phyloP scores from a whole-genome alignment of 139 green algal genomes.

The Tetratostichococcus sp. region DNA sequence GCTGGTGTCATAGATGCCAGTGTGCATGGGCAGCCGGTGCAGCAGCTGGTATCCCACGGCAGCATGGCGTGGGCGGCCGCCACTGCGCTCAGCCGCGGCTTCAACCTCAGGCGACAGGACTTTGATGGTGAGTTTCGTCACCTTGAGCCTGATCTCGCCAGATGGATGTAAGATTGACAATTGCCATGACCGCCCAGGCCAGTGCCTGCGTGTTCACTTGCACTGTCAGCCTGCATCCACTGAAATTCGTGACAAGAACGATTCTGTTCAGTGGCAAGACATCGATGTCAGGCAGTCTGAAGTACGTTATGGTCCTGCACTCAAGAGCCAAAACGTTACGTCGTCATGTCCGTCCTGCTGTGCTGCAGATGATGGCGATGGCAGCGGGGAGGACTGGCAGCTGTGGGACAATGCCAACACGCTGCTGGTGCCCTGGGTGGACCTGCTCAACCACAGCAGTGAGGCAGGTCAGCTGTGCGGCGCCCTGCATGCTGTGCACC shows the following conservation, averaged over 20 bases:
- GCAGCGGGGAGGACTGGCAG: constrained; percentile 20
- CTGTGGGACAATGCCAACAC: constrained; percentile 17
- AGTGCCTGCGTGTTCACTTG: too few species aligned
- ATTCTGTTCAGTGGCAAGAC: too few species aligned
- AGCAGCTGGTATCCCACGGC: constrained; percentile 20
- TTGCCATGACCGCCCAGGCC: too few species aligned
- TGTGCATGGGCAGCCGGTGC: not conserved
- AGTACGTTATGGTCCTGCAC: too few species aligned
- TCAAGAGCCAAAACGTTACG: too few species aligned
- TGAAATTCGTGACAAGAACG: too few species aligned
- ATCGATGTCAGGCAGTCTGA: too few species aligned
- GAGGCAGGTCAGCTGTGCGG: constrained; percentile 26
- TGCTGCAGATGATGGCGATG: not conserved
- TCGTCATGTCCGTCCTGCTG: too few species aligned
- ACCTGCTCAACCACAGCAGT: constrained; percentile 53
- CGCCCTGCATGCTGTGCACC: too few species aligned
- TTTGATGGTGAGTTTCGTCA: constrained; percentile 5
- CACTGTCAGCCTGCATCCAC: too few species aligned
- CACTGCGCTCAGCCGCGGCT: constrained; percentile 42
- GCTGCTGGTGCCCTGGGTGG: constrained; percentile 60
- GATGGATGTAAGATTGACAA: not conserved
- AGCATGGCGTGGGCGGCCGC: constrained; percentile 48
- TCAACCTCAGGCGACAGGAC: constrained; percentile 22
- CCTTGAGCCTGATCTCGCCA: not conserved
- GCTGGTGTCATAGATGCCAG: not conserved